Evolutionary conservation across 1,284 basidiomycete genomes (phyloP), one percentile per base, ranked within the genome.

Genomic region (Cystobasidium slooffiae): DNA sequence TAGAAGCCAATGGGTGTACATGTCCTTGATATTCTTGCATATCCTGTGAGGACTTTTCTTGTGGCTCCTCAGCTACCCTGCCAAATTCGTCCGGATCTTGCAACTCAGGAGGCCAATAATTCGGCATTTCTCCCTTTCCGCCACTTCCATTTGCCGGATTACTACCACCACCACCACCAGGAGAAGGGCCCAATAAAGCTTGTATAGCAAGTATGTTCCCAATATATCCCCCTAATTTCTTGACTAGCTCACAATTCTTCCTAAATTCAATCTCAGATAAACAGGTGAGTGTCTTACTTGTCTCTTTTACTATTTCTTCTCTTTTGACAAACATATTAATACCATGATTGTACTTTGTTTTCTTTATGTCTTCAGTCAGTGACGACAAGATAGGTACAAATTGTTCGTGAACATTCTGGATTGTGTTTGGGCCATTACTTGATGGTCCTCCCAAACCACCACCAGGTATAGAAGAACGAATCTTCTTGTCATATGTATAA

Each of bases 251-350:
- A 76, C 81, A 82, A n/a, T 59, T 73, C 62, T 65, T 74, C 37
- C 78, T 78, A 73, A 78, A 82, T 61, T 81, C 79, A 70, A 77
- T 73, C 18, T 82, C 81, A 14, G 80, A 80, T 9, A 82, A 59
- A 51, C 78, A 77, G 8, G 80, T 80, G 12, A 81, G 41, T 16
- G 79, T 78, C 51, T 74, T 75, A 31, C 80, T 79, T 4, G 79
- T 75, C 22, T 78, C 65, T 22, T 79, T 77, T 6, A 75, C 77
- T 46, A 78, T 76, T 47, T 66, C 70, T 68, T 80, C 78, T 46
- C 77, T 78, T 76, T 80, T 80, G 43, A 69, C 76, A 6, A 77
- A 77, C 75, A 81, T 80, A 20, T 76, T 77, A 18, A 65, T 43
- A 4, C 76, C 75, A 65, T 82, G 81, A 4, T 51, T 52, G 3